Base-by-base conservation (phyloP, 495 filamentous ascomycete species). In the Aspergillus indologenus region DNA sequence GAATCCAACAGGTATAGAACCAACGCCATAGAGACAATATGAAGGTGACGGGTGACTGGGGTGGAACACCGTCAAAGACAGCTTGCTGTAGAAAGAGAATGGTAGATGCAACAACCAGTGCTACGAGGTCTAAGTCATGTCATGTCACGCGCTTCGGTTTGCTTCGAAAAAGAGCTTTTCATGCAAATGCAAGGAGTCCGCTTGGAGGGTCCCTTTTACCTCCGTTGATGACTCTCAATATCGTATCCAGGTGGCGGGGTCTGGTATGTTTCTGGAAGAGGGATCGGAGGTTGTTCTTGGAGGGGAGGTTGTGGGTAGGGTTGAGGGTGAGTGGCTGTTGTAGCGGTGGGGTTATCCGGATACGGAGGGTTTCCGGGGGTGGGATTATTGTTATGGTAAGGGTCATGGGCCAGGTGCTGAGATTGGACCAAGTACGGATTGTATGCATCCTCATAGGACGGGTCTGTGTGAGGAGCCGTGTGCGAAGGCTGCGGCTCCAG, bases 251-350 rank as follows among this genome's bases (percentile, higher is more conserved):
- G 66, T n/a, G 71, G 63, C 43, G 71, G 63, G 21, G 71, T 68
- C 49, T 67, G 65, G 50, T 72, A 74, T 2, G 67, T 55, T 23
- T 75, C 72, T 9, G 71, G 70, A 34, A 77, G 62, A 45, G 74
- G 72, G 31, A 77, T 74, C 8, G 74, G 74, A 0, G 62, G 62
- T 24, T 73, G 68, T 52, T 74, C 68, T 48, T 68, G 62, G 21
- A 68, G 63, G 18, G 45, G 21, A 9, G 42, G 42, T 48, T 57
- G 48, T 12, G 21, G 19, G 40, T 61, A 20, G 3, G 46, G 40
- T 34, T 44, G 22, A 23, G 57, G 29, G 15, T 43, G n/a, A 57
- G 61, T 9, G 69, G 59, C 9, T 65, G 64, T 15, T 40, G 12
- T 8, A 15, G 12, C 34, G 12, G 34, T 40, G 14, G 57, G 54